Conservation (phyloP, 352 stramenopile genomes). For the Phytophthora brassicae region DNA sequence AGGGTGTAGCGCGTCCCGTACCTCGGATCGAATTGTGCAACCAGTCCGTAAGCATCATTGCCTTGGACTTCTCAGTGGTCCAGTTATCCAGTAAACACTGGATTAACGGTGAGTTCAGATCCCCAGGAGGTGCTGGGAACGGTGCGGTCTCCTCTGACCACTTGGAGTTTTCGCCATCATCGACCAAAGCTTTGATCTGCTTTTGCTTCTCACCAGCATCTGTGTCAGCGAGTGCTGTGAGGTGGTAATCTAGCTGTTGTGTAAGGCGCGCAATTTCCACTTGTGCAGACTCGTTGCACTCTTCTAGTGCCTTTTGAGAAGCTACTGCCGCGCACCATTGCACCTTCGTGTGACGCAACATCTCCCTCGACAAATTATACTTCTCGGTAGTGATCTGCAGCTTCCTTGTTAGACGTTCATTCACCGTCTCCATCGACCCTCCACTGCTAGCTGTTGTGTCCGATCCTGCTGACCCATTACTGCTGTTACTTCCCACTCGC, state of each 20-base stretch:
- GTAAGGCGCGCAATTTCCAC: slow-evolving; percentile 50
- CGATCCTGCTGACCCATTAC: slow-evolving; percentile 31
- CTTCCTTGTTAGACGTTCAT: slow-evolving; percentile 38
- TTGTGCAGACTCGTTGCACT: slow-evolving; percentile 53
- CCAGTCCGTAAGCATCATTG: slow-evolving; percentile 61
- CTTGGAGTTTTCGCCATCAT: slow-evolving; percentile 30
- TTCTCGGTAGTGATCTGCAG: slow-evolving; percentile 50
- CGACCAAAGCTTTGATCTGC: slow-evolving; percentile 26
- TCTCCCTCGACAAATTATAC: slow-evolving; percentile 49
- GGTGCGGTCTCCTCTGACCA: slow-evolving; percentile 57
- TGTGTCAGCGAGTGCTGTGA: slow-evolving; percentile 30
- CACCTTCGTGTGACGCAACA: slow-evolving; percentile 63
- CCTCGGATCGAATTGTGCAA: slow-evolving; percentile 63
- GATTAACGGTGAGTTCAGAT: slow-evolving; percentile 70
- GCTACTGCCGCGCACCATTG: slow-evolving; percentile 62
- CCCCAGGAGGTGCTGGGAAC: slow-evolving; percentile 58
- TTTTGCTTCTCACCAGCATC: slow-evolving; percentile 21
- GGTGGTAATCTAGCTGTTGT: slow-evolving; percentile 49
- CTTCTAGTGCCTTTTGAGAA: slow-evolving; percentile 65
- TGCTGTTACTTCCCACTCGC: slow-evolving; percentile 34
- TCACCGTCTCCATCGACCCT: slow-evolving; percentile 26
- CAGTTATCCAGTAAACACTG: slow-evolving; percentile 64
- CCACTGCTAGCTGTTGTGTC: slow-evolving; percentile 25
- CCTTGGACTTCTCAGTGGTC: slow-evolving; percentile 64
- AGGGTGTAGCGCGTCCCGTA: slow-evolving; percentile 38